phyloP scores from a whole-genome alignment of 163 green algal species.

The Chlamydomonas reinhardtii region DNA sequence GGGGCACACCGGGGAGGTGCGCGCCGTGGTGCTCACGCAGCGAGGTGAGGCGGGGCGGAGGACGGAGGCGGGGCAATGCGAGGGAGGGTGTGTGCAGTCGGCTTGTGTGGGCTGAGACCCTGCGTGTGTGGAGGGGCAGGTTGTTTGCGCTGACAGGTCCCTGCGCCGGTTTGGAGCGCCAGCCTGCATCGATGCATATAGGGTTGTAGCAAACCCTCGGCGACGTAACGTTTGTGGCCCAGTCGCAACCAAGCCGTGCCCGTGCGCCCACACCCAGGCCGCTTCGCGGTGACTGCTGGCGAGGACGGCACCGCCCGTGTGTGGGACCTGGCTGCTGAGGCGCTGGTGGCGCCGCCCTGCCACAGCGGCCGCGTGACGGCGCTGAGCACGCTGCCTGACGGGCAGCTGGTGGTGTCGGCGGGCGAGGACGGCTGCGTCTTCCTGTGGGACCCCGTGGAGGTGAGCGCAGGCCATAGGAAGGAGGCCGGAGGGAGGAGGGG shows the following conservation, averaged over 20 bases:
- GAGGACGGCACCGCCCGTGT: conserved; percentile 81
- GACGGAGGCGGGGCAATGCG: too few relatives aligned
- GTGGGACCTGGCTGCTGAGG: conserved; percentile 68
- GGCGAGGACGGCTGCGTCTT: conserved; percentile 40
- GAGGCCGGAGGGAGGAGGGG: neutral
- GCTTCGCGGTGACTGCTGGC: conserved; percentile 58
- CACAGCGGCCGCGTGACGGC: conserved; percentile 17
- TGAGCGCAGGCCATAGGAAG: too few relatives aligned
- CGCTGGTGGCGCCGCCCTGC: neutral
- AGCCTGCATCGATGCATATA: too few relatives aligned
- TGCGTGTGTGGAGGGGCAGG: too few relatives aligned
- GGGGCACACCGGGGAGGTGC: conserved; percentile 63
- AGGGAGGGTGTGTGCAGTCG: too few relatives aligned
- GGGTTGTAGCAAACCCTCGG: too few relatives aligned
- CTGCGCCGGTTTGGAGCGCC: too few relatives aligned
- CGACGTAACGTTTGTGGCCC: too few relatives aligned
- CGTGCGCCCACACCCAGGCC: too few relatives aligned
- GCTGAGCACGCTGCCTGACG: conserved; percentile 17
- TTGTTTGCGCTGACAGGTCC: too few relatives aligned
- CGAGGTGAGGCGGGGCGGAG: neutral
- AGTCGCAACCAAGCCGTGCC: too few relatives aligned
- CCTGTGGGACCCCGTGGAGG: conserved; percentile 42
- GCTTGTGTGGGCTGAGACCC: too few relatives aligned
- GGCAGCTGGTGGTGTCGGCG: conserved; percentile 37
- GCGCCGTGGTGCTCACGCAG: conserved; percentile 57